Percentiles rank a stretch among this genome's conserved stretches.
phyloP scores from a whole-genome alignment of 2,329 filamentous ascomycete genomes.

The Calonectria hongkongensis region DNA sequence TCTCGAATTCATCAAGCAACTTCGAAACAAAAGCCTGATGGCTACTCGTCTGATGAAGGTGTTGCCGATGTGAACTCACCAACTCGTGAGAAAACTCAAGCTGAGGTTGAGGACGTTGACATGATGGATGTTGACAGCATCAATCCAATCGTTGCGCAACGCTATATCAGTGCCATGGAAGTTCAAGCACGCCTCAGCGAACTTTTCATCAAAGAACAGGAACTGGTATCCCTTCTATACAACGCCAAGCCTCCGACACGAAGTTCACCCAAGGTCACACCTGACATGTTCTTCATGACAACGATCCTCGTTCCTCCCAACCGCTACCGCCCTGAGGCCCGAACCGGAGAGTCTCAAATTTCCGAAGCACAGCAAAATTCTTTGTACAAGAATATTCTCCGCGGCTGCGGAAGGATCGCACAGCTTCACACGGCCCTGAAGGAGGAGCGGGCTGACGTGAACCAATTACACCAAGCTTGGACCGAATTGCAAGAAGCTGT shows the following conservation, averaged over 20 bases:
- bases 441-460: constrained; percentile 70
- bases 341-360: constrained; percentile 86
- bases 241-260: constrained; percentile 80
- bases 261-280: constrained; percentile 74
- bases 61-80: constrained; percentile 79
- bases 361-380: constrained; percentile 92
- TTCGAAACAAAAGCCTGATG: constrained; percentile 63
- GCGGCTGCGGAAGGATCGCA: constrained; percentile 82
- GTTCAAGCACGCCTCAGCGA: constrained; percentile 85
- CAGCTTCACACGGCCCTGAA: constrained; percentile 77
- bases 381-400: constrained; percentile 89
- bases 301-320: constrained; percentile 93
- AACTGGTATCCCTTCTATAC: constrained; percentile 90
- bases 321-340: constrained; percentile 90
- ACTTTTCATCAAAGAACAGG: constrained; percentile 91
- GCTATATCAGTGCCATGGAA: constrained; percentile 89
- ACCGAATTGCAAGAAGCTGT: constrained; percentile 90
- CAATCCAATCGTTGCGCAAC: constrained; percentile 66
- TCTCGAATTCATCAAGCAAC: constrained; percentile 62
- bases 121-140: constrained; percentile 57
- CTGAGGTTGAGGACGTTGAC: constrained; percentile 65
- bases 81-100: constrained; percentile 58
- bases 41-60: constrained; percentile 78
- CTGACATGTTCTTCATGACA: constrained; percentile 96
- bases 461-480: constrained; percentile 87